Percentiles rank a stretch among this genome's conserved stretches.
phyloP scores from a whole-genome alignment of 257 asterid genomes.

The Petunia axillaris region DNA sequence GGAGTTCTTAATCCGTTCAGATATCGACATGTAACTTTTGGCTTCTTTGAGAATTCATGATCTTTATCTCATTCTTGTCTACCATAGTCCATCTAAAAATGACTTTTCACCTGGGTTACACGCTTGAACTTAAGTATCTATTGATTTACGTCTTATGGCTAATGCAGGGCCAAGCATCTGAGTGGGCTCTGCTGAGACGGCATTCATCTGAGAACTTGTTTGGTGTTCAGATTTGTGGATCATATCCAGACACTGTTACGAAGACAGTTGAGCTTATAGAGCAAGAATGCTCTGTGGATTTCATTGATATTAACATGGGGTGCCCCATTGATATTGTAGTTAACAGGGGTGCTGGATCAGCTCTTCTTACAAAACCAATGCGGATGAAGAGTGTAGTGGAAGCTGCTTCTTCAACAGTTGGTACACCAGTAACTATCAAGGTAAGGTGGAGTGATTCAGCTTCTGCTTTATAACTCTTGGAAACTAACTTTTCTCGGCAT shows the following conservation, averaged over 20 bases:
- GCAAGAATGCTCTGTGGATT: conserved; percentile 85
- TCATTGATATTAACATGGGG: conserved; percentile 96
- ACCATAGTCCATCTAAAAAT: conserved; percentile 11
- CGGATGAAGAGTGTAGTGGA: conserved; percentile 83
- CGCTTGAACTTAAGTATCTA: neutral
- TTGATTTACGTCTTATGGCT: conserved; percentile 21
- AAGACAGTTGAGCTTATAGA: conserved; percentile 92
- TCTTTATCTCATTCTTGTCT: neutral
- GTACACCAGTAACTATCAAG: conserved; percentile 80
- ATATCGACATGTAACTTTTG: neutral
- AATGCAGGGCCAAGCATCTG: conserved; percentile 95
- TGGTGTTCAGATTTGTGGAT: conserved; percentile 97
- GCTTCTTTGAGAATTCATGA: neutral
- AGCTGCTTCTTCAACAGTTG: conserved; percentile 77
- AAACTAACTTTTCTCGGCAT: neutral
- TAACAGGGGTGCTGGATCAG: conserved; percentile 96
- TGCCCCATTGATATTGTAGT: conserved; percentile 95
- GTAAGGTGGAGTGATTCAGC: conserved; percentile 38
- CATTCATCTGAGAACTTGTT: conserved; percentile 87
- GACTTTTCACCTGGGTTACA: neutral
- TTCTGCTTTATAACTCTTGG: conserved; percentile 2
- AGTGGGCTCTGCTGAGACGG: conserved; percentile 98
- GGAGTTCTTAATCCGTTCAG: neutral
- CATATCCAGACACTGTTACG: conserved; percentile 93
- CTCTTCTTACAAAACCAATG: conserved; percentile 83